Conservation (phyloP, 805 yeast species). For the Pichia exigua region DNA sequence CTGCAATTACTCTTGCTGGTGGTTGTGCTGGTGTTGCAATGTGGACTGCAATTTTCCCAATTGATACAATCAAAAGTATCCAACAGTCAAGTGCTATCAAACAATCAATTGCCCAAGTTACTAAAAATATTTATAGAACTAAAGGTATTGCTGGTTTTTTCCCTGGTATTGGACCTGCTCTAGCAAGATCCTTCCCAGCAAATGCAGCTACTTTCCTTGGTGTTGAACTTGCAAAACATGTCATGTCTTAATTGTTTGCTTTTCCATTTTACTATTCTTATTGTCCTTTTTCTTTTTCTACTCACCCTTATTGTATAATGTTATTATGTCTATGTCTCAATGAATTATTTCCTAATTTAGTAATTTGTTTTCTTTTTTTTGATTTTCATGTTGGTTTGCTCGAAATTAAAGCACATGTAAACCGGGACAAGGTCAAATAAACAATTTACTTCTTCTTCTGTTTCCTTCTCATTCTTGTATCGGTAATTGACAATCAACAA, state of each 20-base stretch:
- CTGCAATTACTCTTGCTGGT: constrained; percentile 82
- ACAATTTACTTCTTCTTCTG: background rate
- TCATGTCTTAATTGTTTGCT: constrained; percentile 9
- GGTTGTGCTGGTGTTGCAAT: constrained; percentile 94
- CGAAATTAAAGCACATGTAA: too few relatives aligned
- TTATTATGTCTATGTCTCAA: background rate
- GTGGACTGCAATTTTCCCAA: constrained; percentile 96
- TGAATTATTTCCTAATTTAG: background rate
- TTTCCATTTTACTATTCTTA: background rate
- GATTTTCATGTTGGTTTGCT: too few relatives aligned
- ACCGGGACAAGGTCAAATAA: too few relatives aligned
- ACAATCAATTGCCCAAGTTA: constrained; percentile 54
- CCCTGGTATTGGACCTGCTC: constrained; percentile 97
- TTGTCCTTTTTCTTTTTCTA: too few relatives aligned
- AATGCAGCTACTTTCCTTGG: constrained; percentile 98
- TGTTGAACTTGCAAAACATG: constrained; percentile 63
- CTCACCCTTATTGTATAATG: background rate
- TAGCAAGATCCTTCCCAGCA: constrained; percentile 93
- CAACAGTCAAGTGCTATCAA: constrained; percentile 58
- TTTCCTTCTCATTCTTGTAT: background rate
- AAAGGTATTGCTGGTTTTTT: constrained; percentile 89
- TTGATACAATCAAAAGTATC: constrained; percentile 86
- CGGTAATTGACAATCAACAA: background rate
- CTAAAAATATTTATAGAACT: constrained; percentile 57
- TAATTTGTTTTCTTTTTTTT: too few relatives aligned